Percentiles rank a stretch among this genome's conserved stretches.
Conservation (phyloP, 2,329 filamentous ascomycete genomes). For the Cladosporium sp. region DNA sequence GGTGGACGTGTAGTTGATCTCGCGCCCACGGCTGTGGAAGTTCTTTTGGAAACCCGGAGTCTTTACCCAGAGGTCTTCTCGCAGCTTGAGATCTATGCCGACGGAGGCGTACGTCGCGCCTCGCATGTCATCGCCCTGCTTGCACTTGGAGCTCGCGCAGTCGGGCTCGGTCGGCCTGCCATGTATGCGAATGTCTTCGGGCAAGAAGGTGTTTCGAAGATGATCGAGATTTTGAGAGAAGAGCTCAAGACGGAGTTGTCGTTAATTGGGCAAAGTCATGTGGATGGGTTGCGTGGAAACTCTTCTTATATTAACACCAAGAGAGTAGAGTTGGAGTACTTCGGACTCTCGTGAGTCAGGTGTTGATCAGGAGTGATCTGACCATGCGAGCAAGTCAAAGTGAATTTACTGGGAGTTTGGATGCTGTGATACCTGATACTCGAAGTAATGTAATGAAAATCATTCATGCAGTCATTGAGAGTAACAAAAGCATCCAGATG, state of each 20-base stretch:
- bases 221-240: slow-evolving; percentile 45
- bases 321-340: too few relatives aligned
- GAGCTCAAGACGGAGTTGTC: slow-evolving; percentile 61
- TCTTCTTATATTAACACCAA: too few relatives aligned
- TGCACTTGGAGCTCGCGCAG: slow-evolving; percentile 59
- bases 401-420: too few relatives aligned
- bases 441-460: too few relatives aligned
- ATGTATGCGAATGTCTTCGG: slow-evolving; percentile 59
- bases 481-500: too few relatives aligned
- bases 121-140: slow-evolving; percentile 64
- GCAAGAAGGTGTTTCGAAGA: slow-evolving; percentile 44
- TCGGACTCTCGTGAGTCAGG: too few relatives aligned
- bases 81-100: slow-evolving; percentile 51
- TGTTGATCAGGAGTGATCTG: too few relatives aligned
- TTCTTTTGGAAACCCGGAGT: slow-evolving; percentile 56
- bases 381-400: too few relatives aligned
- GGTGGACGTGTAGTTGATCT: slow-evolving; percentile 24
- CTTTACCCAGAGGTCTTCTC: slow-evolving; percentile 56
- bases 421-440: too few relatives aligned
- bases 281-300: too few relatives aligned
- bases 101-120: slow-evolving; percentile 61
- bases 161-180: slow-evolving; percentile 57
- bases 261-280: too few relatives aligned
- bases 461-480: too few relatives aligned
- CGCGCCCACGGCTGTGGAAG: slow-evolving; percentile 49